Evolutionary conservation across 2,329 filamentous ascomycete genomes (phyloP), one percentile per base, ranked within the genome.

Genomic region (Curvularia eragrostidis): DNA sequence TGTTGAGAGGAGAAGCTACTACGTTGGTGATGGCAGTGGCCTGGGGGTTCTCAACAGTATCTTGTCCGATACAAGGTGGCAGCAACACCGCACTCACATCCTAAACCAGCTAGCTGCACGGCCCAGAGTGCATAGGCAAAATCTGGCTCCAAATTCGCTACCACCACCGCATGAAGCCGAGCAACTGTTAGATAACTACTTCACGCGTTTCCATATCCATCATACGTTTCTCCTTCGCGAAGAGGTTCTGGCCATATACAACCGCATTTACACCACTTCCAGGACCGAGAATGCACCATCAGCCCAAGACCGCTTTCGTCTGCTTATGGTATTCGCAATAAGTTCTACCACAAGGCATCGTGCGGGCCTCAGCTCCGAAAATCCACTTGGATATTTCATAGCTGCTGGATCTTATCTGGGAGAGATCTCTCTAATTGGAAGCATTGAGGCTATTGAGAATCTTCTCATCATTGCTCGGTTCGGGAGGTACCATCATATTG

Each of bases 401-500:
- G 69, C 78, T 1, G 78, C 79, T 1, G 67, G 77, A 59, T 60
- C 68, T 13, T 66, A 75, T 46, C 58, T 78, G 2, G 67, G 70
- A 9, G 51, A 63, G 0, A 65, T 69, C 3, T 67, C 75, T 12
- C 56, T 80, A 0, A 71, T 75, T 0, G 64, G 67, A n/a, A 70
- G 73, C 1, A 51, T 77, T 1, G 63, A 71, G 5, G 75, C 76
- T 0, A 73, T 80, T 9, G 77, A 80, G 52, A 77, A 81, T 46
- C 65, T 81, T 2, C 61, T 81, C 0, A 55, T 81, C 5, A 66
- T 81, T 15, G 75, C 72, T 8, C 66, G 78, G 12, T 81, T 80
- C 54, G 78, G 76, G 0, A 78, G 80, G 39, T 81, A 80, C 51
- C 72, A 80, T 56, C 77, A 79, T 19, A 79, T 78, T n/a, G 74